phyloP scores from a whole-genome alignment of 2,329 filamentous ascomycete species.

The Lasiodiplodia sp. region DNA sequence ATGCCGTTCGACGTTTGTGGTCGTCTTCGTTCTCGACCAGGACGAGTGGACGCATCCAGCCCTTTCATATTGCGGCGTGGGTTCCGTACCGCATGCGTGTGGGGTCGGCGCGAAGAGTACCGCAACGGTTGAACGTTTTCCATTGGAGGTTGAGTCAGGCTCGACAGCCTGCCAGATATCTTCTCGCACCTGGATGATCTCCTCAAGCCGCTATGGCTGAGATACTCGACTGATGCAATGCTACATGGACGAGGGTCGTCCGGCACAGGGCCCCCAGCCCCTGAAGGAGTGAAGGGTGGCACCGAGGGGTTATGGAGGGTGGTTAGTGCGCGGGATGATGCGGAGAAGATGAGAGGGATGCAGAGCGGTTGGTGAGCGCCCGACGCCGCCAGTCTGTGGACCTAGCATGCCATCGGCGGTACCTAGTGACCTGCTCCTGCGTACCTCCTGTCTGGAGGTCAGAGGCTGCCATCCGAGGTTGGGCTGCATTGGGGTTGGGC shows the following conservation, averaged over 20 bases:
- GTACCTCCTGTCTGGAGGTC: conserved; percentile 5
- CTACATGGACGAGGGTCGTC: background rate
- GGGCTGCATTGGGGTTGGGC: conserved; percentile 3
- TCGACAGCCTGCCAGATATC: background rate
- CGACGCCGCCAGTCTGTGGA: background rate
- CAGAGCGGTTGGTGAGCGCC: background rate
- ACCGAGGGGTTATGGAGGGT: conserved; percentile 11
- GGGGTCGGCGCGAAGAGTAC: background rate
- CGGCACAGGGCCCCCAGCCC: background rate
- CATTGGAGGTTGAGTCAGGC: background rate
- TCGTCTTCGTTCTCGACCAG: background rate
- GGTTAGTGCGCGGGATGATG: conserved; percentile 3
- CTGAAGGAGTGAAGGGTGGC: background rate
- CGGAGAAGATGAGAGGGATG: background rate
- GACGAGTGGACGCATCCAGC: background rate
- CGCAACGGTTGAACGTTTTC: background rate
- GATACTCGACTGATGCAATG: background rate
- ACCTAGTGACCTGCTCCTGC: conserved; percentile 7
- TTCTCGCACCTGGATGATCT: background rate
- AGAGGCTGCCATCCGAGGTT: background rate
- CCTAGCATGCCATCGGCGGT: conserved; percentile 3
- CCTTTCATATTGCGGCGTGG: conserved; percentile 1
- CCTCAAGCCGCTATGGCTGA: background rate
- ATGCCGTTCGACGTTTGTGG: background rate
- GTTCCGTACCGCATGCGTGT: background rate